These are phyloP conservation scores for Leccinum sublutescens DNA, from an alignment of 768 basidiomycete genomes.

Conservation along the genomic window DNA sequence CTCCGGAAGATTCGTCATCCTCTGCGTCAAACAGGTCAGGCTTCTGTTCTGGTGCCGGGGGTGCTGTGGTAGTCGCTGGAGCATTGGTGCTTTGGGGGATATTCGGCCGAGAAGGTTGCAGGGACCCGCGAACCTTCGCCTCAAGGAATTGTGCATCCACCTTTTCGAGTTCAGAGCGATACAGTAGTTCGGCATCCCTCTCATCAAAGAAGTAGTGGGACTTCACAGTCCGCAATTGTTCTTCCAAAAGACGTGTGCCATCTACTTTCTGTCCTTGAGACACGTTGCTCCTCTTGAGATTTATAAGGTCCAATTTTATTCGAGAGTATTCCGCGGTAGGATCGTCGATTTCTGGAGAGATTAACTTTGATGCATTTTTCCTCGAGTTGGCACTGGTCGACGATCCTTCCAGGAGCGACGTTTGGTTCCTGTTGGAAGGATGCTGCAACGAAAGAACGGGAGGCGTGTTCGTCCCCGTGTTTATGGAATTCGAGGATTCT, in stretches of 20 bases:
- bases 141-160: slow-evolving; percentile 44
- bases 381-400: slow-evolving; percentile 8
- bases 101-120: background rate
- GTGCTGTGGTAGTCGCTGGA: background rate
- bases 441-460: slow-evolving; percentile 35
- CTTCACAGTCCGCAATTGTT: slow-evolving; percentile 46
- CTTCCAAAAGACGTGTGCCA: slow-evolving; percentile 40
- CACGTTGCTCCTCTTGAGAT: slow-evolving; percentile 37
- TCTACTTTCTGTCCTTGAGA: slow-evolving; percentile 26
- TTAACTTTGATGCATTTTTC: slow-evolving; percentile 27
- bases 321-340: slow-evolving; percentile 62
- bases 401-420: slow-evolving; percentile 1
- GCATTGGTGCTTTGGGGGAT: background rate
- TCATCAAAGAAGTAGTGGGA: slow-evolving; percentile 71
- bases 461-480: slow-evolving; percentile 42
- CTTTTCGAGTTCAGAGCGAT: slow-evolving; percentile 52
- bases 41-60: slow-evolving; percentile 1
- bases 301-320: slow-evolving; percentile 55
- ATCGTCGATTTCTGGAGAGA: slow-evolving; percentile 46
- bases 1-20: slow-evolving; percentile 49
- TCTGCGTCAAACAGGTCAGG: slow-evolving; percentile 56
- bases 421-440: background rate
- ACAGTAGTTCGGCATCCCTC: slow-evolving; percentile 59
- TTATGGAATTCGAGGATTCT: slow-evolving; percentile 13
- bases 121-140: slow-evolving; percentile 38